Evolutionary conservation across 805 yeast genomes (phyloP), one percentile per base, ranked within the genome.

Genomic region (Limtongozyma cylindracea): DNA sequence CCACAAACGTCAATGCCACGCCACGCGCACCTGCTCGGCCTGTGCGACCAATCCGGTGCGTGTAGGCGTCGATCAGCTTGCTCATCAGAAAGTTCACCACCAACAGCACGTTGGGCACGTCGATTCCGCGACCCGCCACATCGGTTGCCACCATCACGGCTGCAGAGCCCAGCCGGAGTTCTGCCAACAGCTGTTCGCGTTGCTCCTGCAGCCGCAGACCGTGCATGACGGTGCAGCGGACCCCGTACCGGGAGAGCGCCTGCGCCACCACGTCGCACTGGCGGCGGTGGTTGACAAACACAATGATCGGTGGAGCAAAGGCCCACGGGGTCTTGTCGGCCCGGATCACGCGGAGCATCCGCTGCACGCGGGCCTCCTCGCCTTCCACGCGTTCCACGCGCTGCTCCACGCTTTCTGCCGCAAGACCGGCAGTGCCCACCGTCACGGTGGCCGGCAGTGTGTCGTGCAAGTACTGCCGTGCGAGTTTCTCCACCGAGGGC

Each of bases 101-200:
- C 17, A 82, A 41, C 0, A 84, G 63, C 6, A 84, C 91, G 31
- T 74, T 59, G 1, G 78, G 71, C n/a, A 84, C 68, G 42, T 88
- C 96, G 20, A 84, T 62, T 38, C 98, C 98, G 47, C 98, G 61
- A 3, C 93, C 91, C 0, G 95, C 95, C 12, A 84, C 78, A 41
- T 84, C 94, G 0, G 96, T 88, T 3, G 95, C 96, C 10, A 84
- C 67, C 20, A 84, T 45, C 5, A 76, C 51, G 23, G 65, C 68
- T 1, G 57, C 58, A 12, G 47, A 43, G 2, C 72, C 68, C 5
- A 43, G 30, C 20, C 68, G 53, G 28, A 84, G n/a, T n/a, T n/a
- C n/a, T n/a, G n/a, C n/a, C n/a, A n/a, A n/a, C n/a, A n/a, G n/a
- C n/a, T n/a, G n/a, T n/a, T n/a, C n/a, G n/a, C n/a, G n/a, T n/a